Evolutionary conservation across 345 rosid species (phyloP), one percentile per base, ranked within the genome.

Genomic region (Syzygium aqueum): DNA sequence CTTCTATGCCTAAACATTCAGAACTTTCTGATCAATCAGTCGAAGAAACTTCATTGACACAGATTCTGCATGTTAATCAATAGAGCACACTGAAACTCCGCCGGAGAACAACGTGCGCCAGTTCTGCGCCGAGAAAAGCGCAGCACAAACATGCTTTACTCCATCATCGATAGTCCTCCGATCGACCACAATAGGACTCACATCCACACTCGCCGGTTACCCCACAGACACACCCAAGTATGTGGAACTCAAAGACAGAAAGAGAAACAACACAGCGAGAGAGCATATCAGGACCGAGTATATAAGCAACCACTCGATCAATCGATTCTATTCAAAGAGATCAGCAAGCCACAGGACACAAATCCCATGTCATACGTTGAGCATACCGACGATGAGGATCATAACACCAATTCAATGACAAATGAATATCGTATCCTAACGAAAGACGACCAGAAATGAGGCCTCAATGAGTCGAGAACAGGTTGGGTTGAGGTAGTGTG

Each of bases 41-140:
- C n/a, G 21, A n/a, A 56, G 12, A 12, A 56, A 9, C 61, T 56
- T 56, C 61, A 56, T 23, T 56, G n/a, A 23, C 61, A 56, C 61
- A 23, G 27, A 22, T 56, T 56, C 61, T 56, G 22, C 61, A 23
- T 56, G 61, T 56, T 9, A 56, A 56, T 56, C 61, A 9, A 56
- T 56, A 22, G 10, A 22, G n/a, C 61, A 22, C 22, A 56, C 61
- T 5, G 0, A 12, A 56, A 22, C 61, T 56, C 27, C n/a, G 1
- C 61, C 0, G 27, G 59, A 22, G 59, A 54, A 54, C 59, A 54
- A 54, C 5, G 0, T 11, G 57, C 4, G n/a, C n/a, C n/a, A n/a
- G n/a, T n/a, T n/a, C n/a, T n/a, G n/a, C n/a, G n/a, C n/a, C n/a
- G n/a, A n/a, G n/a, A n/a, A n/a, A n/a, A n/a, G n/a, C n/a, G n/a